phyloP scores from a whole-genome alignment of 2,329 filamentous ascomycete genomes.

The Fusarium sp. region DNA sequence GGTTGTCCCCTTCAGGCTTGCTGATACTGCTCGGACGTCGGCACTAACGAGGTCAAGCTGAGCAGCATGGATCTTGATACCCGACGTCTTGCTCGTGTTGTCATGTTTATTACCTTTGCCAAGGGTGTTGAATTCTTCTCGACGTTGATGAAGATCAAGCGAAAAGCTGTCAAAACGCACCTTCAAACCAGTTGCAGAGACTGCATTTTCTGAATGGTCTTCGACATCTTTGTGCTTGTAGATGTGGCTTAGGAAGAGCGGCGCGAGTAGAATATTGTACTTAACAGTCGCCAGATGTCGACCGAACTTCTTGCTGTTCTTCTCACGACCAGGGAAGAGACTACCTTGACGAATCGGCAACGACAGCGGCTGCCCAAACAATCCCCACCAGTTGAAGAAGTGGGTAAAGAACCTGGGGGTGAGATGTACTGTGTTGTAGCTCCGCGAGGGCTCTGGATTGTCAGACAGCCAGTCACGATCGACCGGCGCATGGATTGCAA shows the following conservation, averaged over 20 bases:
- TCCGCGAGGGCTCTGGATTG: conserved; percentile 82
- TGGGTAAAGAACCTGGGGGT: conserved; percentile 98
- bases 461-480: conserved; percentile 88
- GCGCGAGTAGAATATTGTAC: conserved; percentile 93
- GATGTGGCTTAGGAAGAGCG: conserved; percentile 94
- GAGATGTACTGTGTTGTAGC: conserved; percentile 96
- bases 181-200: conserved; percentile 96
- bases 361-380: conserved; percentile 96
- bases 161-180: conserved; percentile 97
- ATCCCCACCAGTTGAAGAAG: conserved; percentile 97
- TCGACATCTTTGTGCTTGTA: conserved; percentile 99
- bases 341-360: conserved; percentile 92
- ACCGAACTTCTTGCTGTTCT: conserved; percentile 98
- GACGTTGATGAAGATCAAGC: conserved; percentile 93
- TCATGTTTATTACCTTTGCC: conserved; percentile 83
- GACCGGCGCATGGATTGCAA: conserved; percentile 89
- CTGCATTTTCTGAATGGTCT: conserved; percentile 80
- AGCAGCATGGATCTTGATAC: conserved; percentile 95
- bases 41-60: conserved; percentile 93
- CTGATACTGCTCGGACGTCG: conserved; percentile 93
- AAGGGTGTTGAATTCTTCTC: conserved; percentile 90
- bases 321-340: conserved; percentile 92
- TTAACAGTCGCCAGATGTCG: conserved; percentile 98
- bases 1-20: conserved; percentile 86
- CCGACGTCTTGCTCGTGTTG: conserved; percentile 78